These are phyloP conservation scores for Rachicladosporium sp. DNA, from an alignment of 2,329 filamentous ascomycete genomes.

Conservation along the genomic window DNA sequence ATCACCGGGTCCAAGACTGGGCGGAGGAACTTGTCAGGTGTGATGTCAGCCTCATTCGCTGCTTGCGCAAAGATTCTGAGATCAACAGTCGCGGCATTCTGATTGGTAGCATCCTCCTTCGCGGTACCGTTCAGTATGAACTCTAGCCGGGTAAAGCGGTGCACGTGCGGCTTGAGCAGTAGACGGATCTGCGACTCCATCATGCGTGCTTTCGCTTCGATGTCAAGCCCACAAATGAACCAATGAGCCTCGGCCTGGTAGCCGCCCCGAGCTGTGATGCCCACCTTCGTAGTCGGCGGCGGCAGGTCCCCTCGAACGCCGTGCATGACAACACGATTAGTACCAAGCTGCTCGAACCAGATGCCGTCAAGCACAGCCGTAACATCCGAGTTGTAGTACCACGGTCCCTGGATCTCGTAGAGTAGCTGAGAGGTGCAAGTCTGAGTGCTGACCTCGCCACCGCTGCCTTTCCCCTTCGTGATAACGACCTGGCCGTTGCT, in stretches of 20 bases:
- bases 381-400: conserved; percentile 47
- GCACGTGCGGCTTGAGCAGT: conserved; percentile 23
- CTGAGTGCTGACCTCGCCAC: conserved; percentile 31
- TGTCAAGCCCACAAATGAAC: conserved; percentile 34
- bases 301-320: conserved; percentile 34
- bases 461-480: conserved; percentile 26
- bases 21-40: conserved; percentile 17
- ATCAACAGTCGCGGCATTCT: conserved; percentile 38
- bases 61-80: conserved; percentile 30
- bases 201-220: conserved; percentile 35
- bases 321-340: conserved; percentile 38
- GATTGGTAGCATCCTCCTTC: conserved; percentile 28
- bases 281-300: conserved; percentile 40
- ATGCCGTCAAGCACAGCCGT: conserved; percentile 40
- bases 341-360: conserved; percentile 38
- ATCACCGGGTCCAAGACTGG: conserved; percentile 36
- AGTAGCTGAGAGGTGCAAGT: conserved; percentile 42
- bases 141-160: conserved; percentile 24
- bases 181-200: conserved; percentile 33
- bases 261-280: conserved; percentile 34
- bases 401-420: conserved; percentile 44
- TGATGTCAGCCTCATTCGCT: conserved; percentile 14
- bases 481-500: conserved; percentile 25
- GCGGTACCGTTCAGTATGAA: conserved; percentile 33
- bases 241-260: conserved; percentile 36